Evolutionary conservation across 176 grass and related monocot species (phyloP), one percentile per base, ranked within the genome.

Genomic region (Guadua angustifolia): DNA sequence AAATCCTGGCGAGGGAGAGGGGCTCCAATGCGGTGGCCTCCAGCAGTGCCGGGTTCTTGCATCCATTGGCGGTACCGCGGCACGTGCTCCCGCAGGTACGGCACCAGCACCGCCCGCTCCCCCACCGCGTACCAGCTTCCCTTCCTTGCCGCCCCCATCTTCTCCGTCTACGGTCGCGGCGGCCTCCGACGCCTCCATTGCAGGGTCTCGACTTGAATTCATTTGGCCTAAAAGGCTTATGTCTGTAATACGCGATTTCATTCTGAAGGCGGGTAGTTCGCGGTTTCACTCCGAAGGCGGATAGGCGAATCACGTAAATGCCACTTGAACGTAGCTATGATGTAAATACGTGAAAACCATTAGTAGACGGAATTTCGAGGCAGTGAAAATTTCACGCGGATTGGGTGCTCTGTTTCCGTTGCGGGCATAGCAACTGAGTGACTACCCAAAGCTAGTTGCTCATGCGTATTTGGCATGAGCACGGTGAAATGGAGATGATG

Each of bases 31-130:
- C 96, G 17, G 93, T 94, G 81, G 91, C 93, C 77, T 91, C 75
- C 69, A 95, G 93, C 77, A 95, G 89, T 18, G 85, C 83, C 36
- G 92, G 90, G 77, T 97, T 97, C 92, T 69, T 92, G 85, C 88
- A 97, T 97, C 94, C 94, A 97, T 73, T 79, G 78, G 58, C 95
- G 91, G 91, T 99, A 94, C 63, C 73, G 83, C 25, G 83, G 89
- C 19, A 99, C 96, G 66, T 99, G 96, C 78, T 99, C 89, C 64
- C 91, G 70, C 86, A 91, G 91, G 86, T 94, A 97, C 5, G 92
- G 92, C 69, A 90, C 89, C 72, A 97, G 79, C 39, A 92, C 65
- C 56, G 71, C 70, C 2, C 81, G 80, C 81, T 94, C 81, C 51
- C 85, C 89, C 64, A 90, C 69, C 79, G 87, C 83, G 44, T 79